A percentile compares a stretch with the other conserved stretches of the same genome.
These are phyloP conservation scores for Coemansia sp. DNA, from an alignment of 371 early-diverging fungal species.

Conservation along the genomic window DNA sequence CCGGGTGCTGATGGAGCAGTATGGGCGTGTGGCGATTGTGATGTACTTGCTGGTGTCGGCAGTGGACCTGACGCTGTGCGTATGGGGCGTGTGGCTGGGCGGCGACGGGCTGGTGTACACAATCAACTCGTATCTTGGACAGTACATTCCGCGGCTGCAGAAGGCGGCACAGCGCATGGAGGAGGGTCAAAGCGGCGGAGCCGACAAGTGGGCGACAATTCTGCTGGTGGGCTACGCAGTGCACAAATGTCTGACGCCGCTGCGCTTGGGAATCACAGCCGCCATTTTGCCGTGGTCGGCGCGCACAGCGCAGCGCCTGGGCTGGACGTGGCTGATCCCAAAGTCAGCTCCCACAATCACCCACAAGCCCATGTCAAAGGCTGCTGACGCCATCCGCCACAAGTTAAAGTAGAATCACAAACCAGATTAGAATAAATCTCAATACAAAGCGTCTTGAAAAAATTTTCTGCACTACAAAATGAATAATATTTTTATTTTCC, in stretches of 20 bases:
- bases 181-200: conserved; percentile 40
- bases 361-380: conserved; percentile 29
- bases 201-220: conserved; percentile 51
- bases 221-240: conserved; percentile 50
- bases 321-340: conserved; percentile 52
- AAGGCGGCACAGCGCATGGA: conserved; percentile 47
- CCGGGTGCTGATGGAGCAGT: conserved; percentile 50
- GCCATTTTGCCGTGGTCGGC: conserved; percentile 51
- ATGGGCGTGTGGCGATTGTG: conserved; percentile 46
- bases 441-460: background rate
- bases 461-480: background rate
- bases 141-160: conserved; percentile 46
- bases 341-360: conserved; percentile 41
- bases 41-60: conserved; percentile 43
- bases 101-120: conserved; percentile 45
- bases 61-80: conserved; percentile 43
- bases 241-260: conserved; percentile 52
- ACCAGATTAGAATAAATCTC: too few species aligned
- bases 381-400: conserved; percentile 36
- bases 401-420: conserved; percentile 34
- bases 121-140: conserved; percentile 47
- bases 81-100: conserved; percentile 50
- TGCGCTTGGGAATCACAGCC: conserved; percentile 47
- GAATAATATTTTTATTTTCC: conserved; percentile 4
- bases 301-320: conserved; percentile 48